Evolutionary conservation across 306 rosid species (phyloP).

Genomic region (Castanea crenata): DNA sequence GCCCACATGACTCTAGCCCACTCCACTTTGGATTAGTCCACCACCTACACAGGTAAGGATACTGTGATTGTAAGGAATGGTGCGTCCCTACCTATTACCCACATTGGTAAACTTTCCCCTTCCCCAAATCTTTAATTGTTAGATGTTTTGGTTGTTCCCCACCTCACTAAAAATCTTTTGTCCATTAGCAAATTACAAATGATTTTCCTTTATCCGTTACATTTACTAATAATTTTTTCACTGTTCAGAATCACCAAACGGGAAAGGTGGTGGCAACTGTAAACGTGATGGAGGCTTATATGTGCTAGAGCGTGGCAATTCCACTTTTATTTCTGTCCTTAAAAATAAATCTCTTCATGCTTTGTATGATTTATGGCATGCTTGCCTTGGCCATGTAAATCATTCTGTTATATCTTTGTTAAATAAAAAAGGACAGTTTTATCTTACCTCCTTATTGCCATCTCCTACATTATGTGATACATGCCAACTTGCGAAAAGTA

Average conservation of each 20-base stretch:
- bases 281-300: not conserved
- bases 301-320: not conserved
- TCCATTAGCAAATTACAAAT: no score
- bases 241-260: not conserved
- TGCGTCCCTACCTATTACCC: not conserved
- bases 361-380: no score
- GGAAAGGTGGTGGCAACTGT: not conserved
- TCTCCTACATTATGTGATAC: no score
- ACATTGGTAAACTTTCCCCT: not conserved
- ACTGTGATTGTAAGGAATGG: not conserved
- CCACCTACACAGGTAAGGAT: not conserved
- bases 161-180: not conserved
- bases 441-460: no score
- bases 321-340: no score
- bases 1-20: not conserved
- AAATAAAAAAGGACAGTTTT: no score
- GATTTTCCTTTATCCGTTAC: not conserved
- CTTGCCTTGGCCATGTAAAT: no score
- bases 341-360: no score
- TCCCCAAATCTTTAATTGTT: not conserved
- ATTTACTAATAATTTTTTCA: no score
- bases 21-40: not conserved
- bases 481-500: no score
- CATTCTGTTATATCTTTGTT: no score
- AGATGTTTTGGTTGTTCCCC: no score